Base-by-base conservation (phyloP, 2,329 filamentous ascomycete species). In the Daldinia eschscholtzii region DNA sequence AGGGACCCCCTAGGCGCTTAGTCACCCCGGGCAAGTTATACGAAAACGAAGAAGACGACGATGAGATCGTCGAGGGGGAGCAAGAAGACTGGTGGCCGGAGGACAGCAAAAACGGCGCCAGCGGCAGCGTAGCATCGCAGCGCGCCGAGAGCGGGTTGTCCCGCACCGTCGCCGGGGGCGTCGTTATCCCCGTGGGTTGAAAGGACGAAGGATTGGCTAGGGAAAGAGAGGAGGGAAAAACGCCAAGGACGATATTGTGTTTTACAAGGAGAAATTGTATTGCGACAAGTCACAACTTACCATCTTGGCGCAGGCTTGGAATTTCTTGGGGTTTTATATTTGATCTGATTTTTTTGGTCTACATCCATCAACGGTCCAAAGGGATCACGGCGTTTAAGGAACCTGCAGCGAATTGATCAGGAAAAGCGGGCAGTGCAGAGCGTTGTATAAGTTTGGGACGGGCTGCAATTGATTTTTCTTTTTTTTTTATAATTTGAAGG, bases 1-100 rank as follows among this genome's bases (percentile, higher is more conserved):
- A 68, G 37, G 66, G 60, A 23, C 20, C 20, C 48, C 57, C 46
- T 6, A 74, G 74, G 26, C 73, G 71, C 48, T 71, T 78, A 28
- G 74, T 76, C 6, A 77, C 76, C 23, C 75, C 76, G 1, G 76
- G 76, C 2, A 79, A 79, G 67, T 70, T 79, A 18, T 79, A 79
- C 59, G 76, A 79, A 70, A 77, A 78, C 57, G 77, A 79, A 64
- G 78, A 79, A 39, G 76, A 76, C 5, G 78, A 79, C 65, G 78
- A 79, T 48, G 77, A 78, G 69, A 79, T 79, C 48, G 52, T 78
- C n/a, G 76, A 52, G 46, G 30, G 46, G 46, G 6, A 15, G 23
- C 18, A 41, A 37, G 53, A 57, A 33, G 30, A 33, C 2, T 5
- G 30, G 33, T 6, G 10, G 33, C 7, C 7, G 33, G 5, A 9